phyloP scores from a whole-genome alignment of 1,139 yeast genomes.

The Pichia kudriavzevii region DNA sequence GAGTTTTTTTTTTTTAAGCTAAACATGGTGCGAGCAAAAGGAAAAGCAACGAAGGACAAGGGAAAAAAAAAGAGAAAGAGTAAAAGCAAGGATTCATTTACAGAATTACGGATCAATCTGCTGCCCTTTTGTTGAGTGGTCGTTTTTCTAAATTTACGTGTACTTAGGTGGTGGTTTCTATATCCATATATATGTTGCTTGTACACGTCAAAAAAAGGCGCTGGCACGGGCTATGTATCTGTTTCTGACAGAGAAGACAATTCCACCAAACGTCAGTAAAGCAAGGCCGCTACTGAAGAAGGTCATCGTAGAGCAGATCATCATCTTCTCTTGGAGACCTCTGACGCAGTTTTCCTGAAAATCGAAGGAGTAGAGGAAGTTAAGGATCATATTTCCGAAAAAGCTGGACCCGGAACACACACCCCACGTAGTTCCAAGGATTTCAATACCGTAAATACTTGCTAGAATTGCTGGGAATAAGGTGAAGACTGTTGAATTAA shows the following conservation, averaged over 20 bases:
- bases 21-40: no score
- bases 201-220: constrained; percentile 24
- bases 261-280: constrained; percentile 18
- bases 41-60: no score
- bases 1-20: no score
- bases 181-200: no score
- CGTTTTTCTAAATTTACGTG: no score
- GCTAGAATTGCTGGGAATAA: constrained; percentile 29
- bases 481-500: constrained; percentile 28
- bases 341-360: constrained; percentile 21
- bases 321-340: constrained; percentile 14
- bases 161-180: no score
- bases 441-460: constrained; percentile 27
- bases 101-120: no score
- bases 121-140: no score
- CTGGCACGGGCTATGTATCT: constrained; percentile 20
- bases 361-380: constrained; percentile 24
- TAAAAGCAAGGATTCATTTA: no score
- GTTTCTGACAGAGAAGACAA: constrained; percentile 18
- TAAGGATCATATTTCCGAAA: constrained; percentile 25
- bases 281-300: constrained; percentile 24
- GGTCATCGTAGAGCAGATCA: constrained; percentile 27
- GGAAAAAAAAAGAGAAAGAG: no score
- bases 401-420: constrained; percentile 25
- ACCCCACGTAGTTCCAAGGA: constrained; percentile 30